Percentiles rank a stretch among this genome's conserved stretches.
Conservation (phyloP, 345 rosid genomes). For the Barbarea vulgaris region DNA sequence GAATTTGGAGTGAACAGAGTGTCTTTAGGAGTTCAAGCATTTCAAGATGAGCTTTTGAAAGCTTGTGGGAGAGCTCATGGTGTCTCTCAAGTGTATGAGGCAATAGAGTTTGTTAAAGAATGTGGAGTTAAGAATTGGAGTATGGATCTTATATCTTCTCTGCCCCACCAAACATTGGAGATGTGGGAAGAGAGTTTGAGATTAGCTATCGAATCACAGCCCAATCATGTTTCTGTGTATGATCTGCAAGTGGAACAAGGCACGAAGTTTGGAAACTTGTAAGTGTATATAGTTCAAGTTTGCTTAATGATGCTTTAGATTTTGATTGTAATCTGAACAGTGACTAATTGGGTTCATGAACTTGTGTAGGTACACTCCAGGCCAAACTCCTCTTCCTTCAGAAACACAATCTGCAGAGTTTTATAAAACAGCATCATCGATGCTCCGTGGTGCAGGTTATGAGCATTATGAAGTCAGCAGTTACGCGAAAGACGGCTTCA, state of each 20-base stretch:
- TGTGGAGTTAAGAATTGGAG: constrained; percentile 90
- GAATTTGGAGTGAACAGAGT: constrained; percentile 92
- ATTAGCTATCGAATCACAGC: constrained; percentile 56
- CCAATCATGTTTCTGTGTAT: constrained; percentile 83
- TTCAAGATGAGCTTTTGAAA: constrained; percentile 82
- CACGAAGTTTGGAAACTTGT: constrained; percentile 81
- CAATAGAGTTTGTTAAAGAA: constrained; percentile 61
- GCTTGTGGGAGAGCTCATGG: constrained; percentile 97
- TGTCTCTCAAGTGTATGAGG: constrained; percentile 68
- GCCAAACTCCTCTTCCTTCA: constrained; percentile 87
- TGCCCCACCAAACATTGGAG: constrained; percentile 74
- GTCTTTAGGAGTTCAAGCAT: constrained; percentile 92
- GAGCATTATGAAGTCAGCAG: constrained; percentile 89
- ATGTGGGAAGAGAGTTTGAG: constrained; percentile 94
- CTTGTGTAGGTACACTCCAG: constrained; percentile 78
- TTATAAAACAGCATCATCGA: constrained; percentile 67
- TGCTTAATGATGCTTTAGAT: constrained; percentile 8
- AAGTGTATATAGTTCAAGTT: constrained; percentile 37
- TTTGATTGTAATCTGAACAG: constrained; percentile 5
- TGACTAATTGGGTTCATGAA: neutral
- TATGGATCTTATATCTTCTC: constrained; percentile 89
- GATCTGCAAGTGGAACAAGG: constrained; percentile 98
- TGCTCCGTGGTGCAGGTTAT: constrained; percentile 69
- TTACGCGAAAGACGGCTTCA: constrained; percentile 60
- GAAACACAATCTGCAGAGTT: constrained; percentile 79